Base-by-base conservation (phyloP, 192 early-diverging fungal genomes). In the Backusella luteola region DNA sequence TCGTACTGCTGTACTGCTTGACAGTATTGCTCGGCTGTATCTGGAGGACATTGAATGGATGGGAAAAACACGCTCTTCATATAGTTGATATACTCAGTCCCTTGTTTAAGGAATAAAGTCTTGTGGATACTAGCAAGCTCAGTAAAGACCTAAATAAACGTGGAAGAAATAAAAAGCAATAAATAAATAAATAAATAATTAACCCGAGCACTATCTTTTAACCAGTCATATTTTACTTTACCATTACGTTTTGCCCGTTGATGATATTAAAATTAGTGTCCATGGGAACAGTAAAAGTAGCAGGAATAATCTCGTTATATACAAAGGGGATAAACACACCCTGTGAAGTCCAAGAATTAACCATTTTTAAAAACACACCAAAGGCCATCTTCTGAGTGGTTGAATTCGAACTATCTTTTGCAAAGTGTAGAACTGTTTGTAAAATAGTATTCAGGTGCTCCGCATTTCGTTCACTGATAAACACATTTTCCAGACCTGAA, bases 221-320 rank as follows among this genome's bases (percentile, higher is more conserved):
- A 32, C 32, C 2, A 32, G 32, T 0, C 32, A 32, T 32, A 32
- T 32, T 34, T 11, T 67, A 44, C 21, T 49, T 76, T 82, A 95
- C 92, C 81, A 96, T 70, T 68, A 90, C 77, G 6, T 90, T 84
- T 81, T 94, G 91, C 3, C 92, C 96, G 75, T 97, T 95, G 38
- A 83, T 73, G 38, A 91, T 74, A 77, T 92, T 85, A 85, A 96
- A 97, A 23, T 79, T 83, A 15, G 86, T 29, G 44, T 89, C 89
- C 84, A 95, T 88, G 0, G 95, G 94, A 35, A 96, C 86, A 82
- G 93, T 91, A 79, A 98, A 98, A 63, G 91, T 89, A 59, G 89
- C 82, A 11, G 92, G 90, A 2, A 95, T 73, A 17, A 95, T 89
- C 15, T 89, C 86, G 52, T 90, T 89, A 75, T 91, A 93, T 52